Evolutionary conservation across 2,329 filamentous ascomycete genomes (phyloP).

Genomic region (Pseudogymnoascus pannorum): DNA sequence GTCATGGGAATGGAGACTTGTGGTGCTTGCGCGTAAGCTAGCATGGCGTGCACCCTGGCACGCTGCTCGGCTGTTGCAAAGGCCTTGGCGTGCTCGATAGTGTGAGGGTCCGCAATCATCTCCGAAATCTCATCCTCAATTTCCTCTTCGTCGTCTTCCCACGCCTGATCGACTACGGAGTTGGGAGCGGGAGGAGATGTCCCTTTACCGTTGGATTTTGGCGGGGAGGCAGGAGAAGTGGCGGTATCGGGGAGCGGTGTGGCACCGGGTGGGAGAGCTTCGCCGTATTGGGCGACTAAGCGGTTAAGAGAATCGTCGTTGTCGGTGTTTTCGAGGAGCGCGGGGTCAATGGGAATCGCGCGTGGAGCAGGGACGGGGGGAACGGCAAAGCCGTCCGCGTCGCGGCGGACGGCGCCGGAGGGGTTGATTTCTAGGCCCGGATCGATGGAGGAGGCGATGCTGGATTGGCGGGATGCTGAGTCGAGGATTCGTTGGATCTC

Average conservation of each 20-base stretch:
- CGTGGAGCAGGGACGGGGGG: constrained; percentile 39
- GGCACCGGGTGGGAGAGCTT: constrained; percentile 10
- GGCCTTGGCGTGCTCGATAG: constrained; percentile 47
- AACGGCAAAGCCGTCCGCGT: constrained; percentile 63
- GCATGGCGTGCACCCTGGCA: constrained; percentile 46
- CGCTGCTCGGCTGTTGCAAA: constrained; percentile 52
- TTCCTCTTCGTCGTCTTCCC: constrained; percentile 49
- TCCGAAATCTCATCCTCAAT: constrained; percentile 65
- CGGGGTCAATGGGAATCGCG: constrained; percentile 33
- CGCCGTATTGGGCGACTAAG: constrained; percentile 12
- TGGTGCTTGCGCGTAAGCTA: constrained; percentile 42
- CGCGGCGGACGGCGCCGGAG: constrained; percentile 38
- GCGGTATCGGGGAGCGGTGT: constrained; percentile 9
- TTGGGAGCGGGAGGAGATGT: constrained; percentile 21
- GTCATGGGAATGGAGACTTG: constrained; percentile 47
- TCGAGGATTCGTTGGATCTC: constrained; percentile 22
- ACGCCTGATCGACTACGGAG: constrained; percentile 41
- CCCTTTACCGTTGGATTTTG: constrained; percentile 13
- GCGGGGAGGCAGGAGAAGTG: constrained; percentile 5
- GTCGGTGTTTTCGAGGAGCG: constrained; percentile 23
- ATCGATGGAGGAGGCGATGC: constrained; percentile 14
- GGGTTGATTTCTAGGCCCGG: constrained; percentile 14
- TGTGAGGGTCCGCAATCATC: constrained; percentile 57
- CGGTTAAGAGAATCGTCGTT: constrained; percentile 17
- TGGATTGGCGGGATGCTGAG: constrained; percentile 18